Percentiles rank a stretch among this genome's conserved stretches.
phyloP scores from a whole-genome alignment of 441 rosid species.

The Euphorbia schlechtendalii region DNA sequence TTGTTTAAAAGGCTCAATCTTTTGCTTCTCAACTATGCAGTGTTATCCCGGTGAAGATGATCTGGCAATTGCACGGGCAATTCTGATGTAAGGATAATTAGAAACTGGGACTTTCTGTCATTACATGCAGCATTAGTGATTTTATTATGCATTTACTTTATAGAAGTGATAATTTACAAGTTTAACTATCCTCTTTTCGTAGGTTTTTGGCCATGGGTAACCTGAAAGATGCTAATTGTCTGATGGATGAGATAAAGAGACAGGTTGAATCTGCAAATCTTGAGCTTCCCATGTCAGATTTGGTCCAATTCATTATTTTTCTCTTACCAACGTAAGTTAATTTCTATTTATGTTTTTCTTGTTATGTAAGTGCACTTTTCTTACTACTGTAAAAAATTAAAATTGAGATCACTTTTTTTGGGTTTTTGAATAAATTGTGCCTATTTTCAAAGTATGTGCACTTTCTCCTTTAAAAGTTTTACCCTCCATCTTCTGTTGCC shows the following conservation, averaged over 20 bases:
- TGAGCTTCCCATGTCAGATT: conserved; percentile 57
- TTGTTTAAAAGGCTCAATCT: conserved; percentile 12
- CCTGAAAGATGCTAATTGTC: conserved; percentile 64
- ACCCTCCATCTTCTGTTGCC: background rate
- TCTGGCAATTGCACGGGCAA: conserved; percentile 75
- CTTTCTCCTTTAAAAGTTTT: too few species aligned
- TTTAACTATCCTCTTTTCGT: conserved; percentile 13
- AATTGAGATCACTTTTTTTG: background rate
- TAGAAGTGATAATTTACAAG: background rate
- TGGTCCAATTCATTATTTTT: conserved; percentile 54
- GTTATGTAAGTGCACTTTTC: background rate
- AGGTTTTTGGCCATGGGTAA: conserved; percentile 86
- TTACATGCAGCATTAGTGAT: background rate
- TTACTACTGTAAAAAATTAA: background rate
- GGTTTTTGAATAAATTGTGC: background rate
- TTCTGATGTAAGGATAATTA: conserved; percentile 50
- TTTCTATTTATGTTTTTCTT: conserved; percentile 22
- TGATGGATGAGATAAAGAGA: conserved; percentile 38
- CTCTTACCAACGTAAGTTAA: conserved; percentile 82
- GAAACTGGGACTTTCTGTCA: background rate
- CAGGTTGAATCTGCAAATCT: conserved; percentile 50
- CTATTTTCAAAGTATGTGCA: background rate
- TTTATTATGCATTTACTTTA: conserved; percentile 1
- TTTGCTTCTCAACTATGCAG: conserved; percentile 43
- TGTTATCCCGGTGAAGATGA: conserved; percentile 99